Conservation (phyloP, 352 stramenopile species). For the Blastocystis sp. region DNA sequence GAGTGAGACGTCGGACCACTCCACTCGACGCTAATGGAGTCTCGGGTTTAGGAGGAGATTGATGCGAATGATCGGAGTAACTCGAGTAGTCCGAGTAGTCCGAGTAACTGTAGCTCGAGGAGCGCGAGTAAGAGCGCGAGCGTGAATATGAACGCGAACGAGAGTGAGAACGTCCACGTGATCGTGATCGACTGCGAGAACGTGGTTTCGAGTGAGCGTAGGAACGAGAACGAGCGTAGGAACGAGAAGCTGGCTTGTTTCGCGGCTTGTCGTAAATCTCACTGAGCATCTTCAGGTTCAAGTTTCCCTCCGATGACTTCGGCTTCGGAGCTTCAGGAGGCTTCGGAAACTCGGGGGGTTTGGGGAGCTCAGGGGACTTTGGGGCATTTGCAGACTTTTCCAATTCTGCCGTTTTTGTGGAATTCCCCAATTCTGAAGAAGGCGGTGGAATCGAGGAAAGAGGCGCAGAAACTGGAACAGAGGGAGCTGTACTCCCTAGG, state of each 20-base stretch:
- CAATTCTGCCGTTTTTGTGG: neutral
- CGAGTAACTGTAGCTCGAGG: neutral
- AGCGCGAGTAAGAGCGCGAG: neutral
- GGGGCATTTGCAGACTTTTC: neutral
- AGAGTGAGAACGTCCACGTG: neutral
- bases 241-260: neutral
- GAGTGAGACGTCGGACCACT: neutral
- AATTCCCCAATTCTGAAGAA: neutral
- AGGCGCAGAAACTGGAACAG: neutral
- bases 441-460: neutral
- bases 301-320: neutral
- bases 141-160: neutral
- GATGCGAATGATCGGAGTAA: neutral
- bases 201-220: neutral
- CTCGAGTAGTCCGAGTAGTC: too few relatives aligned
- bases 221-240: neutral
- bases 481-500: neutral
- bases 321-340: neutral
- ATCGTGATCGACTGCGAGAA: neutral
- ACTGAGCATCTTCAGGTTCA: slow-evolving; percentile 1
- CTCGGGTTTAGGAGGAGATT: neutral
- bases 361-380: neutral
- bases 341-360: neutral
- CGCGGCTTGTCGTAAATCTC: neutral
- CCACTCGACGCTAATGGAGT: neutral